A percentile compares a stretch with the other conserved stretches of the same genome.
Conservation (phyloP, 306 rosid species). For the Malus sieversii region DNA sequence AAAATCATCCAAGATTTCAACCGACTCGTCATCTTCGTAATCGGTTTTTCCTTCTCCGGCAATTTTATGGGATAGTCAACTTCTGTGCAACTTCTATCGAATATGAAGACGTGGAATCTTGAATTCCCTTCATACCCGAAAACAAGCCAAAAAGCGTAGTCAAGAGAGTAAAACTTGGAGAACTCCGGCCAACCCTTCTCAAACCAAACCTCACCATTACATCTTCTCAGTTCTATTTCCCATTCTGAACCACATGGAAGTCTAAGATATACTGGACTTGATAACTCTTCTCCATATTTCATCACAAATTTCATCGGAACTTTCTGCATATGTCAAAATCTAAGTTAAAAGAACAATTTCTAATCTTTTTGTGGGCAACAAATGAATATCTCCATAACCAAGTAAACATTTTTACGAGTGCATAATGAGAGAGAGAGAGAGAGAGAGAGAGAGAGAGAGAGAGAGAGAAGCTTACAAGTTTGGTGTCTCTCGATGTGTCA, state of each 20-base stretch:
- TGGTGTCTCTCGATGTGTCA: neutral
- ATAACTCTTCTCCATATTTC: neutral
- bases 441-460: neutral
- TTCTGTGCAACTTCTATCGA: neutral
- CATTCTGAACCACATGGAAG: constrained; percentile 10
- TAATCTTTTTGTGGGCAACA: no score
- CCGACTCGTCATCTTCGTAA: neutral
- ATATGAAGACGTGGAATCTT: constrained; percentile 8
- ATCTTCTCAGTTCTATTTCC: neutral
- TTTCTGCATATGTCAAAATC: neutral
- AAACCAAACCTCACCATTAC: neutral
- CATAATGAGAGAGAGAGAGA: no score
- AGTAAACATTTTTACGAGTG: neutral
- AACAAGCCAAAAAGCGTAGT: neutral
- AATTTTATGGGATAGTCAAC: constrained; percentile 8
- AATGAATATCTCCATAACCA: neutral
- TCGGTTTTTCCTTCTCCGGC: neutral
- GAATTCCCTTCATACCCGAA: constrained; percentile 12
- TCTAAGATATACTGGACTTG: neutral
- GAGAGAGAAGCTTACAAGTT: constrained; percentile 1
- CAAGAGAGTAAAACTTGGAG: neutral
- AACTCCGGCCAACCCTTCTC: constrained; percentile 14
- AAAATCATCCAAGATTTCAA: neutral
- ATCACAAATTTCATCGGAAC: constrained; percentile 5
- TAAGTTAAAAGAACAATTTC: no score